Percentiles rank a stretch among this genome's conserved stretches.
Evolutionary conservation across 139 green algal species (phyloP).

Genomic region (Tetradesmus obliquus): DNA sequence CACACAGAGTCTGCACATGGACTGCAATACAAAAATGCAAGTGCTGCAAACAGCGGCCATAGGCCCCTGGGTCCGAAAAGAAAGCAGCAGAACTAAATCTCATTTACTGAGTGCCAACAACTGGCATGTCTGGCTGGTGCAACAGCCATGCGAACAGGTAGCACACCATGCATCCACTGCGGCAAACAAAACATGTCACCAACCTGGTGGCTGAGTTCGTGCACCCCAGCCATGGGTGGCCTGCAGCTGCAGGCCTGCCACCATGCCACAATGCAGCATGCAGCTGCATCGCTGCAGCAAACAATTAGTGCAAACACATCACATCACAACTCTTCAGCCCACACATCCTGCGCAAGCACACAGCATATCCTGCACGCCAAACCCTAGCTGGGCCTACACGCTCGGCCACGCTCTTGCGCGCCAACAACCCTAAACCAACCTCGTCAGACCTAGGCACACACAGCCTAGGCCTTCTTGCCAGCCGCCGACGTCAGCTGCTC

Average conservation of each 20-base stretch:
- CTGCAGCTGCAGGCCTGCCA: not conserved
- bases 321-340: not conserved
- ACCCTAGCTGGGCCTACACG: not conserved
- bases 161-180: no score
- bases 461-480: not conserved
- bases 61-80: not conserved
- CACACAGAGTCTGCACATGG: not conserved
- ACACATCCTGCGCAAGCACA: no score
- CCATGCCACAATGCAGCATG: not conserved
- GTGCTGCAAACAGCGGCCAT: not conserved
- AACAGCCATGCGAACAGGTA: no score
- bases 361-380: no score
- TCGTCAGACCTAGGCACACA: not conserved
- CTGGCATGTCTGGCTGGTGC: no score
- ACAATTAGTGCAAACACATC: not conserved
- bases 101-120: not conserved
- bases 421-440: not conserved
- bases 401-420: not conserved
- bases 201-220: no score
- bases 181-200: no score
- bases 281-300: not conserved
- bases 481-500: slow-evolving; percentile 66
- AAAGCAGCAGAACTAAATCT: not conserved
- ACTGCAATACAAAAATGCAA: not conserved
- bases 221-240: no score